Evolutionary conservation across 306 rosid species (phyloP).

Genomic region (Cucumis melo): DNA sequence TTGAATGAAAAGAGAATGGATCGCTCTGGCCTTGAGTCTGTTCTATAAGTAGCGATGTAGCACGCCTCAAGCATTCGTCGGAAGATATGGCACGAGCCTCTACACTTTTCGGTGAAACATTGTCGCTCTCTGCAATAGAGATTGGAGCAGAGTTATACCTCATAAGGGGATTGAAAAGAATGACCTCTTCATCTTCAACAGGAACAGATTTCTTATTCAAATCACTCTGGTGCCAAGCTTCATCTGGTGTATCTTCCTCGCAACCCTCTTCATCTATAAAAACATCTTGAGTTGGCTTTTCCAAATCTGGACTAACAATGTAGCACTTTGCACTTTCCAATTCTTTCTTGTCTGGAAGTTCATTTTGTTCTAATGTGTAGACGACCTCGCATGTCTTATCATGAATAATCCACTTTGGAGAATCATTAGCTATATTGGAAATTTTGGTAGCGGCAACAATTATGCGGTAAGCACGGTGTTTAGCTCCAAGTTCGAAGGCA

Average conservation of each 20-base stretch:
- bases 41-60: conserved; percentile 73
- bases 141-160: conserved; percentile 76
- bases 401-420: conserved; percentile 37
- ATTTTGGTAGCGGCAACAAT: conserved; percentile 46
- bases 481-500: conserved; percentile 34
- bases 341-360: conserved; percentile 24
- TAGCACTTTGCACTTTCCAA: conserved; percentile 15
- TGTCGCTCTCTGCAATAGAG: conserved; percentile 15
- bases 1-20: conserved; percentile 35
- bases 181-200: conserved; percentile 81
- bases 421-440: conserved; percentile 33
- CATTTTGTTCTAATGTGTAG: conserved; percentile 16
- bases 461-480: conserved; percentile 49
- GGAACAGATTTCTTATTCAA: conserved; percentile 19
- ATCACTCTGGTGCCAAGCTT: conserved; percentile 10
- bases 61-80: conserved; percentile 77
- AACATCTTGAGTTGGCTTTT: conserved; percentile 9
- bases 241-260: conserved; percentile 13
- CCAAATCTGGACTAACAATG: conserved; percentile 9
- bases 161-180: conserved; percentile 79
- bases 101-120: conserved; percentile 26
- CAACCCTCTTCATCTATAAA: conserved; percentile 9
- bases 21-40: conserved; percentile 42
- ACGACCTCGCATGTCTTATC: conserved; percentile 24
- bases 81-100: conserved; percentile 28